These are phyloP conservation scores for Bondarzewia mesenterica DNA, from an alignment of 1,284 basidiomycete genomes.

Conservation along the genomic window DNA sequence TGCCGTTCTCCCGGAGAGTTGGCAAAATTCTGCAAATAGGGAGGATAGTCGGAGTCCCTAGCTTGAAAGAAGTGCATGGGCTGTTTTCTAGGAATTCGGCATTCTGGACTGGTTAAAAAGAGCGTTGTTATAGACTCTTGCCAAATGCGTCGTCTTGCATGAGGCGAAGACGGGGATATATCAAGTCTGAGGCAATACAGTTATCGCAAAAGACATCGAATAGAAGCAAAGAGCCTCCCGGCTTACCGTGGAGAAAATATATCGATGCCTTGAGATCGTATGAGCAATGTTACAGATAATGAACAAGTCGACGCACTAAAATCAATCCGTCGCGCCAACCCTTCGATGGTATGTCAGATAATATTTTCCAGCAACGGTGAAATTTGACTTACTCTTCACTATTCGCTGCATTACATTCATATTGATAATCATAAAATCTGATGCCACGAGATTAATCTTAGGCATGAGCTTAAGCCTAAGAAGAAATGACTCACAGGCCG, in stretches of 20 bases:
- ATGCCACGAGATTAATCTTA: conserved; percentile 3
- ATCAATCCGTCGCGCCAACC: conserved; percentile 57
- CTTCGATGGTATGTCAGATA: conserved; percentile 24
- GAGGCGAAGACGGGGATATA: conserved; percentile 49
- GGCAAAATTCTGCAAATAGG: conserved; percentile 64
- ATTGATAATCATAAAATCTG: conserved; percentile 63
- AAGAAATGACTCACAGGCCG: conserved; percentile 45
- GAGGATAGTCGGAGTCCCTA: conserved; percentile 54
- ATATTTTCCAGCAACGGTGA: neutral
- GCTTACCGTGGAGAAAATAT: conserved; percentile 66
- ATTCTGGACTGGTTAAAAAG: conserved; percentile 52
- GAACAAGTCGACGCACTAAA: conserved; percentile 47
- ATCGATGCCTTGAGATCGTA: conserved; percentile 53
- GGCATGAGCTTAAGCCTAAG: neutral
- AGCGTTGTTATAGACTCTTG: conserved; percentile 72
- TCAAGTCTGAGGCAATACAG: conserved; percentile 40
- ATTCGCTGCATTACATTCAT: conserved; percentile 38
- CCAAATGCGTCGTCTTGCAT: conserved; percentile 73
- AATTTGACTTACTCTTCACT: conserved; percentile 44
- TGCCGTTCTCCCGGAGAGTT: conserved; percentile 69
- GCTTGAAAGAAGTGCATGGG: conserved; percentile 55
- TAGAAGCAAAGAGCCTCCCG: neutral
- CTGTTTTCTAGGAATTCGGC: conserved; percentile 55
- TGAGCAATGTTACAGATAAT: conserved; percentile 5
- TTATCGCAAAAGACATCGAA: neutral